Percentiles rank a stretch among this genome's conserved stretches.
Conservation (phyloP, 2,329 filamentous ascomycete genomes). For the Sclerotinia subarctica region DNA sequence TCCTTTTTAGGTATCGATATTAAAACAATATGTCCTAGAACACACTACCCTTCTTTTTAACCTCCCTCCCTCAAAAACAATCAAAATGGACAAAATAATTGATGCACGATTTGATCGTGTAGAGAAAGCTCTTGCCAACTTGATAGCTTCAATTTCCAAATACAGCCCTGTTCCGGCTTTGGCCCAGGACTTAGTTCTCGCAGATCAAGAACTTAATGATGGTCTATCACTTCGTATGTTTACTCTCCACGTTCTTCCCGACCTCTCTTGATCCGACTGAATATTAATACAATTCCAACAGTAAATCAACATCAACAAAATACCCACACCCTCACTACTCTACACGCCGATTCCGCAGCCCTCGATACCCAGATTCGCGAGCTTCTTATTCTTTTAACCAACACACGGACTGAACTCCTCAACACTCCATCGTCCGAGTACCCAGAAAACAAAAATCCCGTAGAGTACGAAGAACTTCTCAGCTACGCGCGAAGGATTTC, state of each 20-base stretch:
- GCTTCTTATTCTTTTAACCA: constrained; percentile 66
- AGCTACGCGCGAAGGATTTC: constrained; percentile 76
- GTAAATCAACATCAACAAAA: constrained; percentile 75
- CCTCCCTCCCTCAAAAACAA: background rate
- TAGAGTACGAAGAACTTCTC: constrained; percentile 71
- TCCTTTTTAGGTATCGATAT: background rate
- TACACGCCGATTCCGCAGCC: constrained; percentile 62
- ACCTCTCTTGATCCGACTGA: background rate
- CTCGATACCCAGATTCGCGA: constrained; percentile 72
- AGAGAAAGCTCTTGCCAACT: constrained; percentile 61
- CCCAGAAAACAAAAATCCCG: constrained; percentile 49
- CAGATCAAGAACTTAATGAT: constrained; percentile 64
- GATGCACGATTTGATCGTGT: constrained; percentile 63
- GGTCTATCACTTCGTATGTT: constrained; percentile 62
- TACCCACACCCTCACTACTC: constrained; percentile 61
- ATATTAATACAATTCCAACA: constrained; percentile 36
- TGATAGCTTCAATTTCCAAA: constrained; percentile 77
- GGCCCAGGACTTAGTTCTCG: constrained; percentile 65
- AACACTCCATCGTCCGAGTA: constrained; percentile 57
- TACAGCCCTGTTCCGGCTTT: constrained; percentile 71
- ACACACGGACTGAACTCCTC: constrained; percentile 69
- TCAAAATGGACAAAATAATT: constrained; percentile 58
- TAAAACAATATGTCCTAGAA: constrained; percentile 10
- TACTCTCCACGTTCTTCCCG: background rate
- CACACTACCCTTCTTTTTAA: background rate